A percentile compares a stretch with the other conserved stretches of the same genome.
Evolutionary conservation across 441 rosid species (phyloP).

Genomic region (Melastoma candidum): DNA sequence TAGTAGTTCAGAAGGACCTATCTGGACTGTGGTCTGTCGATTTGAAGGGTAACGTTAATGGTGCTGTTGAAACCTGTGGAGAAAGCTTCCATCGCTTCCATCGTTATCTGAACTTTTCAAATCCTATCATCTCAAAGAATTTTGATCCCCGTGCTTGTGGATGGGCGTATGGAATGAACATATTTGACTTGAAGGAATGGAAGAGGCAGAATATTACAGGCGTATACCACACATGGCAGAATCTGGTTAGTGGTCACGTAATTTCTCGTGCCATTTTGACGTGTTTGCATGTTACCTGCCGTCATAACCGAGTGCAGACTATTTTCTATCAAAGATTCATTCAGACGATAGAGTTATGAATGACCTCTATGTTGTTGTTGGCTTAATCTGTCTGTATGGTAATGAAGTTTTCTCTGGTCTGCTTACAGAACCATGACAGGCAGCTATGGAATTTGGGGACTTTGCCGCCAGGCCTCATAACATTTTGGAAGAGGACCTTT

Average conservation of each 20-base stretch:
- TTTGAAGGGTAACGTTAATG: slow-evolving; percentile 89
- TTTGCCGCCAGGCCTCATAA: slow-evolving; percentile 90
- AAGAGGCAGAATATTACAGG: slow-evolving; percentile 53
- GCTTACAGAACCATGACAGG: slow-evolving; percentile 68
- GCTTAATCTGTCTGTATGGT: too few relatives aligned
- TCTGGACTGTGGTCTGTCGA: slow-evolving; percentile 74
- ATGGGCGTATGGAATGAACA: slow-evolving; percentile 82
- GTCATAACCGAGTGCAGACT: too few relatives aligned
- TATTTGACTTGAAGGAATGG: slow-evolving; percentile 65
- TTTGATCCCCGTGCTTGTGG: slow-evolving; percentile 69
- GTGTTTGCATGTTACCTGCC: too few relatives aligned
- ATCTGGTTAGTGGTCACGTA: slow-evolving; percentile 48
- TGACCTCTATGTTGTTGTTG: too few relatives aligned
- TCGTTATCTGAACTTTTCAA: slow-evolving; percentile 89
- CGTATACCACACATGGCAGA: slow-evolving; percentile 81
- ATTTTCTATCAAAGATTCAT: too few relatives aligned
- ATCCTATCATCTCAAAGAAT: slow-evolving; percentile 57
- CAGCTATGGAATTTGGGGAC: slow-evolving; percentile 93
- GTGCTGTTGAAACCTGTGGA: slow-evolving; percentile 97
- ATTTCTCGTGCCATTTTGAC: too few relatives aligned
- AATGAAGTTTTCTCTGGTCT: too few relatives aligned
- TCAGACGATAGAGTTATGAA: too few relatives aligned
- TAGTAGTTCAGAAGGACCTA: slow-evolving; percentile 91
- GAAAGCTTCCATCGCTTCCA: slow-evolving; percentile 95
- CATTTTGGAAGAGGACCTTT: slow-evolving; percentile 70